Percentiles rank a stretch among this genome's conserved stretches.
Conservation (phyloP, 106 monocot genomes). For the Hemerocallis citrina region DNA sequence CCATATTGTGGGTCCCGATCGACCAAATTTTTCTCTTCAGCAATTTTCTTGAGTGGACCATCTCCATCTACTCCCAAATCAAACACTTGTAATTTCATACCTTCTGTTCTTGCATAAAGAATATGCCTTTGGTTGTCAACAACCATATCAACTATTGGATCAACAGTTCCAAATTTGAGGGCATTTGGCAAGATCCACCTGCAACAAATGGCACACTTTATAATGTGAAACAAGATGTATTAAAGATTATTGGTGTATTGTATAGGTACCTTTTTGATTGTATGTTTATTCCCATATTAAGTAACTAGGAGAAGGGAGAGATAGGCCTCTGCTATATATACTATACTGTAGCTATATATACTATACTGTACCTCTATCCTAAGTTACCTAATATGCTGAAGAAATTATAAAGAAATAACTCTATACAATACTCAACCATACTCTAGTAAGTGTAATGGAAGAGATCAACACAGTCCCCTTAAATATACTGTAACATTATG, state of each 20-base stretch:
- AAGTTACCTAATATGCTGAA: too few species aligned
- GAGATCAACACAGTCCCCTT: too few species aligned
- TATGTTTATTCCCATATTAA: too few species aligned
- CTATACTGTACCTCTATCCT: too few species aligned
- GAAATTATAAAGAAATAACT: too few species aligned
- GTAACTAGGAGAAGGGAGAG: too few species aligned
- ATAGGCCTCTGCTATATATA: background rate
- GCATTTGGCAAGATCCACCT: conserved; percentile 88
- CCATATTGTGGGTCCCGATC: conserved; percentile 79
- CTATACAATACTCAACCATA: too few species aligned
- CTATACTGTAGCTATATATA: too few species aligned
- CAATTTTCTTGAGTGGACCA: conserved; percentile 69
- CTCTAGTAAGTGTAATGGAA: too few species aligned
- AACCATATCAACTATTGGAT: conserved; percentile 86
- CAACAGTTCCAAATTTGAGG: conserved; percentile 80
- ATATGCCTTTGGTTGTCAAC: conserved; percentile 87
- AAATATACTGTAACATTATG: background rate
- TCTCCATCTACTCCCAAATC: conserved; percentile 79
- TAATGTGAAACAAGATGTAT: background rate
- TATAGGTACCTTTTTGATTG: too few species aligned
- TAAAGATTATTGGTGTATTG: too few species aligned
- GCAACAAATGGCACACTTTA: conserved; percentile 12
- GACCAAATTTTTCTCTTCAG: conserved; percentile 79
- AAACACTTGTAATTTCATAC: conserved; percentile 77
- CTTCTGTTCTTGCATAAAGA: conserved; percentile 80